Evolutionary conservation across 139 green algal genomes (phyloP), one percentile per base, ranked within the genome.

Genomic region (Chlorella ohadii): DNA sequence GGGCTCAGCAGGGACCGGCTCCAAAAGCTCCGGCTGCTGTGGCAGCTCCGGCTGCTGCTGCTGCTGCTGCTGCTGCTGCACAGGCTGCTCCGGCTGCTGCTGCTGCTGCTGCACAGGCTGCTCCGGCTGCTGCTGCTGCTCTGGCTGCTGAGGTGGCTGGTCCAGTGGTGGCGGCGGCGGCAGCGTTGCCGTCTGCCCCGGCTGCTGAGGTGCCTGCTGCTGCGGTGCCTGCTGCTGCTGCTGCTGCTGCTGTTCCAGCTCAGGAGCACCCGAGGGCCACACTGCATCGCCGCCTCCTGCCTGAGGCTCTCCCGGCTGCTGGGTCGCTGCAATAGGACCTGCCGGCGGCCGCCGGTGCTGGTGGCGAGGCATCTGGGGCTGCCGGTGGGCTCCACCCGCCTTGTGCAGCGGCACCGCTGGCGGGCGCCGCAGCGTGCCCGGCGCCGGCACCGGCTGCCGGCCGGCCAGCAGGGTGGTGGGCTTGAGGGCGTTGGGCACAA

Each of bases 401-500:
- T 59, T 59, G 51, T 59, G 51, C 51, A 59, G 51, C 51, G 51
- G 51, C 51, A 13, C 51, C 51, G 51, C 51, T 19, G 51, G 51
- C 11, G 11, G 15, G 12, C 51, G 51, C 51, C 51, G 51, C 51
- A 59, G 51, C 11, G 51, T 59, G 51, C 11, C 51, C 2, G 51
- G 68, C 3, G 68, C 9, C 17, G 68, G 20, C 38, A 51, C 2
- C 23, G 41, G 68, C 25, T 28, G 68, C n/a, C 22, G 41, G 23
- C 68, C 68, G 3, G 17, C 68, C 68, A 87, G 65, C 55, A 89
- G 34, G 28, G 67, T 27, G 36, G 78, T 64, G 55, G 86, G 86
- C 61, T 79, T 78, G 47, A 92, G 79, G 23, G 64, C 20, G 3
- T 82, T 55, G n/a, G 90, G 90, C 1, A 91, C 81, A 77, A 93